These are phyloP conservation scores for Globisporangium sylvaticum DNA, from an alignment of 352 stramenopile species.

Conservation along the genomic window DNA sequence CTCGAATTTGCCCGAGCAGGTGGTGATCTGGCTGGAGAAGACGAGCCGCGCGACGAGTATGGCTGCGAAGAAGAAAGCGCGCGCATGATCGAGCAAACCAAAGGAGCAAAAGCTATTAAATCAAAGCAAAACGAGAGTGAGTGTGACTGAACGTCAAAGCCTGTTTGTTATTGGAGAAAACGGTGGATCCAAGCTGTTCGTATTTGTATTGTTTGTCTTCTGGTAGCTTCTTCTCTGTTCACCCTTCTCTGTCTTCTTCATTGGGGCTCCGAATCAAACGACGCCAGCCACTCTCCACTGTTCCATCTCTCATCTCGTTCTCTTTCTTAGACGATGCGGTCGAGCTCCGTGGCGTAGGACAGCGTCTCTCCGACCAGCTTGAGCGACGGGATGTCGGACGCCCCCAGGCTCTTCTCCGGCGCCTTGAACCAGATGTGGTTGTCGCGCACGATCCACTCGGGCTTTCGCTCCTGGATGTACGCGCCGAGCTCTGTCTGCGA, in stretches of 20 bases:
- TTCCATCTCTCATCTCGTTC: neutral
- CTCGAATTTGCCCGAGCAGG: conserved; percentile 47
- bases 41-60: conserved; percentile 29
- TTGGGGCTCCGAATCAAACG: neutral
- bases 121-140: neutral
- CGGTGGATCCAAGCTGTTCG: neutral
- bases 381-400: conserved; percentile 92
- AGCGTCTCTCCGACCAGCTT: conserved; percentile 93
- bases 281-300: neutral
- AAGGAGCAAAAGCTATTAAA: neutral
- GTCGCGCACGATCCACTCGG: conserved; percentile 90
- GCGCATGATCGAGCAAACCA: conserved; percentile 13
- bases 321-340: conserved; percentile 84
- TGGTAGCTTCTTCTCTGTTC: neutral
- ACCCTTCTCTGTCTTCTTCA: neutral
- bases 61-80: conserved; percentile 41
- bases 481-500: conserved; percentile 67
- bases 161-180: neutral
- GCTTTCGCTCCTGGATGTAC: conserved; percentile 86
- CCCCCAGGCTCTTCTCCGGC: conserved; percentile 79
- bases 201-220: neutral
- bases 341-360: conserved; percentile 94
- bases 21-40: conserved; percentile 68
- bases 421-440: conserved; percentile 89
- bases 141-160: neutral